phyloP scores from a whole-genome alignment of 352 stramenopile genomes.

The Pythium aquatile region DNA sequence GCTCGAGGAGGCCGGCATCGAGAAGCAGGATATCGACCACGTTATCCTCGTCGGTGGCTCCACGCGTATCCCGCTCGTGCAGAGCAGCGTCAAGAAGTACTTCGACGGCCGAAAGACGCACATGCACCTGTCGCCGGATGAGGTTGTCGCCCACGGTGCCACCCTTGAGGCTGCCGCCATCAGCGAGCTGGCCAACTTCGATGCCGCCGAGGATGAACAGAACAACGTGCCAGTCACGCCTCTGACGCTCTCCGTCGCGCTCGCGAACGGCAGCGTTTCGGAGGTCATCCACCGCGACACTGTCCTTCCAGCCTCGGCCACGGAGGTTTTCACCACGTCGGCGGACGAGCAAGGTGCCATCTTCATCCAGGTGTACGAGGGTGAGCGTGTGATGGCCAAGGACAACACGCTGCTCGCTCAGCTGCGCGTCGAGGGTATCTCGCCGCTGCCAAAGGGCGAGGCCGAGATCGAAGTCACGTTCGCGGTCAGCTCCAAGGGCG shows the following conservation, averaged over 20 bases:
- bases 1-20: constrained; percentile 67
- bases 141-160: constrained; percentile 89
- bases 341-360: constrained; percentile 90
- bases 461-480: constrained; percentile 93
- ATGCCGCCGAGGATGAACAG: constrained; percentile 56
- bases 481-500: constrained; percentile 90
- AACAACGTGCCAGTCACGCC: constrained; percentile 92
- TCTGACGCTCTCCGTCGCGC: constrained; percentile 90
- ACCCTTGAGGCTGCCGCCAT: constrained; percentile 80
- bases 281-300: constrained; percentile 91
- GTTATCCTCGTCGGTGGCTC: constrained; percentile 96
- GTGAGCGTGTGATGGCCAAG: constrained; percentile 96
- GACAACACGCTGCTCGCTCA: constrained; percentile 94
- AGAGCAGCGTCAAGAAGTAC: constrained; percentile 77
- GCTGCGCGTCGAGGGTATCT: constrained; percentile 89
- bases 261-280: constrained; percentile 91
- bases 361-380: constrained; percentile 94
- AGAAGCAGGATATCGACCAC: constrained; percentile 92
- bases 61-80: constrained; percentile 96
- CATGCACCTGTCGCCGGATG: constrained; percentile 87
- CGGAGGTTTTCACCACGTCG: constrained; percentile 89
- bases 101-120: constrained; percentile 84
- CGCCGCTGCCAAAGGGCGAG: constrained; percentile 86
- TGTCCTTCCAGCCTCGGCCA: constrained; percentile 80
- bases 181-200: constrained; percentile 63